Base-by-base conservation (phyloP, 2,329 filamentous ascomycete species). In the Tolypocladium paradoxum region DNA sequence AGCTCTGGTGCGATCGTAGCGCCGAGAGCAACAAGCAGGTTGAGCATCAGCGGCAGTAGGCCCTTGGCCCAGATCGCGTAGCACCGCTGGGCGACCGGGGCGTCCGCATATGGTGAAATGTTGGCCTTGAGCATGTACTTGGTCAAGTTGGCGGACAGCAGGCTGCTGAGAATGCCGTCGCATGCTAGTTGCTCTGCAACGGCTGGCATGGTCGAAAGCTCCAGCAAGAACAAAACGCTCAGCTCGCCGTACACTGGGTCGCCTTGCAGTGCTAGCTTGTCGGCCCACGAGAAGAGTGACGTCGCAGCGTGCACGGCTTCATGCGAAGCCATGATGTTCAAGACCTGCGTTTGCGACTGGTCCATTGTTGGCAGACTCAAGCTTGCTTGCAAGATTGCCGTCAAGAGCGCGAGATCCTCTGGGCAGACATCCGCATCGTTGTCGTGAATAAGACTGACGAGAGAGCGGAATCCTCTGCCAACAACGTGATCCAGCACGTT, bases 181-280 rank as follows among this genome's bases (percentile, higher is more conserved):
- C 90, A 85, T 0, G 92, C 93, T 61, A 99, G 83, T 57, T 93
- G 87, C 66, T 97, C 92, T 3, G 93, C 92, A 50, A 97, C 78
- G 20, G 82, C 71, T 0, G 88, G 87, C 16, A 97, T 78, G 16
- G 82, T 85, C 1, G 91, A 96, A 14, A 99, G 78, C 60, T 95
- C 88, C 24, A 96, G 82, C 16, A 99, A 77, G 69, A 97, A 95
- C 29, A 91, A 78, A 40, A 96, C 79, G 62, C 88, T 88, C n/a
- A 96, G 80, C 65, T 96, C 91, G 58, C 91, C 93, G 67, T 96
- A 97, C 33, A 97, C 76, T 0, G 93, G 92, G 64, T 97, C 92
- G 31, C 84, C 83, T 53, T 86, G 80, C 36, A 86, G 78, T 0
- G 86, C 81, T 27, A 97, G 77, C 59, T 85, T 83, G 67, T 97